Base-by-base conservation (phyloP, 148 eudicot genomes). In the Heliamphora exappendiculata region DNA sequence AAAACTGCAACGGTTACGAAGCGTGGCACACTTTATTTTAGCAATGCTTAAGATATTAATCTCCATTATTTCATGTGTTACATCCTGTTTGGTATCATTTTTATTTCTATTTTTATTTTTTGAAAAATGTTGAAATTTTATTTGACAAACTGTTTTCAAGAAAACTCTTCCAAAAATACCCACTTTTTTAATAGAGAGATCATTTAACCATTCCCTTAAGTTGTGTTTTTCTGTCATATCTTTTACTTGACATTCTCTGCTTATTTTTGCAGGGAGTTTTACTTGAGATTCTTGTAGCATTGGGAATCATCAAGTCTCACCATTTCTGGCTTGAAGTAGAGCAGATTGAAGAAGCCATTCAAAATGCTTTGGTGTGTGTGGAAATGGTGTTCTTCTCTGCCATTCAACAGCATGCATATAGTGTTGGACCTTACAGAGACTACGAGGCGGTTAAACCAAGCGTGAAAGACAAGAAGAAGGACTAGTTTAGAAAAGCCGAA, bases 331-430 rank as follows among this genome's bases (percentile, higher is more conserved):
- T 94, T 75, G 85, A 90, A 37, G 91, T 88, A 24, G 91, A 88
- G 81, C 90, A 88, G 45, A 74, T 90, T 33, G 91, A 87, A 67
- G 84, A 86, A 77, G 93, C 94, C 26, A 81, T 87, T 67, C 97
- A 92, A 80, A 94, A 90, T 58, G 76, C 85, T 11, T 74, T 94
- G 81, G 89, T 94, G 9, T 90, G 97, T 75, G 59, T 88, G 19
- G 98, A 94, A 83, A 94, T 94, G 98, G 92, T 94, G 17, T 71
- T 87, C 72, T 92, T 94, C 68, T 84, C 98, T 1, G 90, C 89
- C 33, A 68, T 90, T 72, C 97, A 92, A 72, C 92, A 92, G 68
- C 89, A 94, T 66, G 97, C 98, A 22, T 94, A 84, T 80, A 82
- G 88, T 42, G 93, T 86, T 54, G 45, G 78, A 34, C 93, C 98